Conservation (phyloP, 2,329 filamentous ascomycete genomes). For the Colletotrichum horii region DNA sequence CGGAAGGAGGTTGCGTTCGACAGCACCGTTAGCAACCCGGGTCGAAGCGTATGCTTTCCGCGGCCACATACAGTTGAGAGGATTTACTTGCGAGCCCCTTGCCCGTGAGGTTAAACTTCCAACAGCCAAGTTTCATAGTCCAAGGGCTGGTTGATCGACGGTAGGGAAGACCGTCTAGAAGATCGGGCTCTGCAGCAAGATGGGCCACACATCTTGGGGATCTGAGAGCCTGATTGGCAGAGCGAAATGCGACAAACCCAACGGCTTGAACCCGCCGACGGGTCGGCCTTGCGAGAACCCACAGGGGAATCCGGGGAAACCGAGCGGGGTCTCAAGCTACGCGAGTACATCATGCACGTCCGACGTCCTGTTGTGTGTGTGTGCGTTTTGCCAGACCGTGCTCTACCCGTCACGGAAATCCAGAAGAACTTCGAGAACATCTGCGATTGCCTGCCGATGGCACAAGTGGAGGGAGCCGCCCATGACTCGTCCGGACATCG, state of each 20-base stretch:
- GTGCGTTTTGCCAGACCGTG: neutral
- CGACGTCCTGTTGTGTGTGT: neutral
- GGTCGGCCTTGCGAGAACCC: slow-evolving; percentile 1
- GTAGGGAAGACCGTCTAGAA: slow-evolving; percentile 8
- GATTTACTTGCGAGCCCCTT: neutral
- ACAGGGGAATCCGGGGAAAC: slow-evolving; percentile 6
- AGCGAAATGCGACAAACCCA: neutral
- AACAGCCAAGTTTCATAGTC: slow-evolving; percentile 17
- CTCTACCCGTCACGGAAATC: neutral
- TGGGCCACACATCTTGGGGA: neutral
- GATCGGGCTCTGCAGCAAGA: slow-evolving; percentile 3
- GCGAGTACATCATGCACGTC: neutral
- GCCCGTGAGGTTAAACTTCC: slow-evolving; percentile 4
- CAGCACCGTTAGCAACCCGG: neutral
- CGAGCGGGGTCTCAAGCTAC: neutral
- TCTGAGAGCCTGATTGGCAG: neutral
- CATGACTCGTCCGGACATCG: slow-evolving; percentile 6
- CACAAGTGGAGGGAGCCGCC: neutral
- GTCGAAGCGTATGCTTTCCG: neutral
- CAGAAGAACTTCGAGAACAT: neutral
- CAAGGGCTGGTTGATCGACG: slow-evolving; percentile 1
- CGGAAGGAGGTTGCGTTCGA: neutral
- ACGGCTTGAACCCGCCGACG: neutral
- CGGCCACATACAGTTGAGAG: neutral
- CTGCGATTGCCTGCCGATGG: neutral